phyloP scores from a whole-genome alignment of 192 early-diverging fungal species.

The Funneliformis mosseae region DNA sequence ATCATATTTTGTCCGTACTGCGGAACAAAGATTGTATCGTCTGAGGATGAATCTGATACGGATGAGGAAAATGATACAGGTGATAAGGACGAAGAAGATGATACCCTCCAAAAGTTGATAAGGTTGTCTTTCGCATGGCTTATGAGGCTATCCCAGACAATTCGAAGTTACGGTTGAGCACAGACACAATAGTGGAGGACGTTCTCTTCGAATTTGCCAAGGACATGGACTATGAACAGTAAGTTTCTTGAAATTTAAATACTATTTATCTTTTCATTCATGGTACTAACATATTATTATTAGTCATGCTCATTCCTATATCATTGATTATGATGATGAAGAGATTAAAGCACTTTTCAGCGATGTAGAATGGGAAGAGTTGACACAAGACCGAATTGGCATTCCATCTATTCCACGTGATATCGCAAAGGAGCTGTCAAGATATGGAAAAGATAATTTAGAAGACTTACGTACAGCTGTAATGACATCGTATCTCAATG shows the following conservation, averaged over 20 bases:
- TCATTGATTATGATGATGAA: conserved; percentile 28
- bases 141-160: conserved; percentile 17
- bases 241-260: conserved; percentile 26
- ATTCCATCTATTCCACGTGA: conserved; percentile 23
- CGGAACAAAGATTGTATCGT: neutral
- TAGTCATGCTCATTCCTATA: conserved; percentile 33
- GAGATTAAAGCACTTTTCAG: conserved; percentile 17
- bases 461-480: conserved; percentile 11
- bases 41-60: conserved; percentile 16
- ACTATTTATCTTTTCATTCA: conserved; percentile 13
- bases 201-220: conserved; percentile 25
- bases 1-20: conserved; percentile 3
- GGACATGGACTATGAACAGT: conserved; percentile 31
- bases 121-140: conserved; percentile 7
- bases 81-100: neutral
- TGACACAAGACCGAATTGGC: conserved; percentile 22
- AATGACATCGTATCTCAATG: conserved; percentile 16
- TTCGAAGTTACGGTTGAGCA: conserved; percentile 30
- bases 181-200: conserved; percentile 26
- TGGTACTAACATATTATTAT: conserved; percentile 23
- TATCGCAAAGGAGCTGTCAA: conserved; percentile 20
- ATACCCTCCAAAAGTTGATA: conserved; percentile 19
- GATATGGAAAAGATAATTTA: conserved; percentile 15
- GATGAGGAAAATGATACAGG: neutral
- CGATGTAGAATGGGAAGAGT: conserved; percentile 28